Base-by-base conservation (phyloP, 805 yeast species). In the Sugiyamaella lignohabitans region DNA sequence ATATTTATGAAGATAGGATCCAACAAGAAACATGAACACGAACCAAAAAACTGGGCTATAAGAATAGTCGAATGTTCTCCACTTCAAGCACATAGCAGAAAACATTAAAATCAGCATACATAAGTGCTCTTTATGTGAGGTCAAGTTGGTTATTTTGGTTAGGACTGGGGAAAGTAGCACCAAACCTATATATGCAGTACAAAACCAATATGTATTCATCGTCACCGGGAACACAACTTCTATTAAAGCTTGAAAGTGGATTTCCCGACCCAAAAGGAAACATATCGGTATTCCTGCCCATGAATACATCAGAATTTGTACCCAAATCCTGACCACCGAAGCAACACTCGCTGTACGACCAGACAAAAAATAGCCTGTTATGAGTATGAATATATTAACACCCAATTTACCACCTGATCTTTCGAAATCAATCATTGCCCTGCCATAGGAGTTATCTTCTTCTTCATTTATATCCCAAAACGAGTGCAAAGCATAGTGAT, bases 161-260 rank as follows among this genome's bases (percentile, higher is more conserved):
- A 38, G 27, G 29, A 38, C 18, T 35, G 46, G 46, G 10, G 18
- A 16, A 5, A 43, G 20, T 10, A 43, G 11, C 41, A 43, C 35
- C 5, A 38, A 21, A 14, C 32, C 11, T 17, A 37, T 17, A 36
- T 35, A 43, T 10, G 32, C 35, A 3, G 34, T 19, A 16, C 14
- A 30, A 24, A 43, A 43, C 46, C 46, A 43, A 29, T 35, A 43
- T 2, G 2, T 16, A 6, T 38, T 5, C 10, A 8, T 22, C 5
- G 23, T 19, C 5, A 42, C 29, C 4, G 45, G 45, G 39, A 42
- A 42, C 3, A 32, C 11, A 18, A 10, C 14, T 14, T 17, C n/a
- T 8, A 27, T 27, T 27, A 8, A 8, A 14, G 8, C 32, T 8
- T 27, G 11, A 27, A 8, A 27, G 14, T 27, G 11, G 11, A 27